Conservation (phyloP, 305 asterid species). For the Solanum hybrid region DNA sequence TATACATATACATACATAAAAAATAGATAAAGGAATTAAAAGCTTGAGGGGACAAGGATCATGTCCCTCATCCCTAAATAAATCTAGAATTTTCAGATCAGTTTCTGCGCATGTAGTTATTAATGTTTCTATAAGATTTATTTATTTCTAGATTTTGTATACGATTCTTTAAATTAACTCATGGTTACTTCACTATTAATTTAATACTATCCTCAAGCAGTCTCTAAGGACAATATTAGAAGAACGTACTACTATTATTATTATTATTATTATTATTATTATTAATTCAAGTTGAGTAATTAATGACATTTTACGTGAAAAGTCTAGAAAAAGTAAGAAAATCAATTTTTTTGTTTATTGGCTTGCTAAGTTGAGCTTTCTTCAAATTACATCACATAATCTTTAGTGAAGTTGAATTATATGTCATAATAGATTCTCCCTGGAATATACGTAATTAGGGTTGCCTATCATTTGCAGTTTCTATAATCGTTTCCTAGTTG, state of each 20-base stretch:
- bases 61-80: not conserved
- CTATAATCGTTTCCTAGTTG: not conserved
- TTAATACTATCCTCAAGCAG: not conserved
- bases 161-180: not conserved
- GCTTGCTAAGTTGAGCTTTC: not conserved
- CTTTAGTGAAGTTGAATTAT: not conserved
- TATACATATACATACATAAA: not conserved
- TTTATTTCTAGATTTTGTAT: not conserved
- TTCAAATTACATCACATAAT: not conserved
- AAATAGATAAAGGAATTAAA: not conserved
- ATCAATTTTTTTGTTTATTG: not conserved
- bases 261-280: not conserved
- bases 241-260: not conserved
- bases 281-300: not conserved
- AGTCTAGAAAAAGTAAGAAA: not conserved
- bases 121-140: not conserved
- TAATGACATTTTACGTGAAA: not conserved
- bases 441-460: not conserved
- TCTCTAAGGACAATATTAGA: not conserved
- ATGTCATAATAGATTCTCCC: not conserved
- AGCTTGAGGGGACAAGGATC: not conserved
- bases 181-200: not conserved
- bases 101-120: not conserved
- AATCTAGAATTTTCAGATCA: not conserved
- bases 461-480: not conserved